Evolutionary conservation across 306 rosid genomes (phyloP).

Genomic region (Cicer bijugum): DNA sequence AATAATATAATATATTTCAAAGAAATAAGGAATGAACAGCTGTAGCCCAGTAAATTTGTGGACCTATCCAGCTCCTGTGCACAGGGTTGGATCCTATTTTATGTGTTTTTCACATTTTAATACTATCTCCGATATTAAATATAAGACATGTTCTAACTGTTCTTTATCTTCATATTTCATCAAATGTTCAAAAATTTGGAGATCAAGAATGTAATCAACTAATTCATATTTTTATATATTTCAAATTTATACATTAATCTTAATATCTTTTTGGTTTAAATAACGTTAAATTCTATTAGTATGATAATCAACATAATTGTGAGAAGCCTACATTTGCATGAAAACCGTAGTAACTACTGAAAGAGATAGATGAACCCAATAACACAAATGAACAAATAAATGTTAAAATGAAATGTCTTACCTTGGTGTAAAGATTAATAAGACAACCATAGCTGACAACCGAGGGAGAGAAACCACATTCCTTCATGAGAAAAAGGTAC

Average conservation of each 20-base stretch:
- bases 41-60: background rate
- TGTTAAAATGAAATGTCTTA: constrained; percentile 41
- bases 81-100: background rate
- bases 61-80: background rate
- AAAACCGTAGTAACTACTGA: constrained; percentile 10
- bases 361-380: constrained; percentile 2
- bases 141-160: background rate
- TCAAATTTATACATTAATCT: constrained; percentile 29
- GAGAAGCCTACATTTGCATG: constrained; percentile 11
- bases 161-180: constrained; percentile 15
- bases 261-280: background rate
- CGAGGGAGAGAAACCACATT: constrained; percentile 94
- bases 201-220: background rate
- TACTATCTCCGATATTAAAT: background rate
- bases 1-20: background rate
- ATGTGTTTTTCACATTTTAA: background rate
- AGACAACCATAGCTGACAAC: constrained; percentile 92
- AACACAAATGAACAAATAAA: constrained; percentile 30
- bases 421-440: constrained; percentile 88
- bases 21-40: background rate
- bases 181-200: constrained; percentile 3
- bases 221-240: constrained; percentile 13
- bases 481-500: constrained; percentile 48
- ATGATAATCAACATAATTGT: constrained; percentile 8
- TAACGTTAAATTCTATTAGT: background rate